A percentile compares a stretch with the other conserved stretches of the same genome.
phyloP scores from a whole-genome alignment of 1,139 yeast genomes.

The Saccharomycopsis phalli region DNA sequence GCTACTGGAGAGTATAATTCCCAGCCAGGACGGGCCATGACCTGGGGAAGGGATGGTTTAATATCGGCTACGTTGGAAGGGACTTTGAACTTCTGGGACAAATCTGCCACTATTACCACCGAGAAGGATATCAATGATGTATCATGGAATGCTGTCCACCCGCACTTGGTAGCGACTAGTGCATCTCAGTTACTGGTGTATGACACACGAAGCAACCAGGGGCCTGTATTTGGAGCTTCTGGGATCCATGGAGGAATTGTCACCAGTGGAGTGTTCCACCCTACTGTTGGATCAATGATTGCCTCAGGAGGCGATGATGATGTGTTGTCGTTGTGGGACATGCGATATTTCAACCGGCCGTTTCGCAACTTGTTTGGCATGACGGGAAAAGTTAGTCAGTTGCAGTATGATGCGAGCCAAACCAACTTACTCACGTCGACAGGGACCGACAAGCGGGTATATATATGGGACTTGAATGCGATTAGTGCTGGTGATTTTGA shows the following conservation, averaged over 20 bases:
- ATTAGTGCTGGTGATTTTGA: conserved; percentile 32
- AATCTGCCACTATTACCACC: not conserved
- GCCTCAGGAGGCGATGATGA: conserved; percentile 62
- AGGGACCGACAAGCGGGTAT: conserved; percentile 57
- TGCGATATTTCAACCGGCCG: conserved; percentile 35
- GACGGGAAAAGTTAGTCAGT: conserved; percentile 46
- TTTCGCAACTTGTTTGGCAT: conserved; percentile 37
- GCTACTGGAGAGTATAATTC: too few relatives aligned
- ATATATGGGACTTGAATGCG: conserved; percentile 49
- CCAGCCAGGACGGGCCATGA: too few relatives aligned
- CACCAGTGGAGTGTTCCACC: conserved; percentile 55
- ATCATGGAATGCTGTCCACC: conserved; percentile 41
- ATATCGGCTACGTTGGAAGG: not conserved
- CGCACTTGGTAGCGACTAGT: conserved; percentile 55
- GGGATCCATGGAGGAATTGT: conserved; percentile 38
- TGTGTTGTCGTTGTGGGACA: conserved; percentile 49
- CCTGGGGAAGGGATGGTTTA: too few relatives aligned
- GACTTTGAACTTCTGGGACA: not conserved
- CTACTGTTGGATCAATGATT: conserved; percentile 39
- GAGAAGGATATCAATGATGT: conserved; percentile 52
- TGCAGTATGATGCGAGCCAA: conserved; percentile 61
- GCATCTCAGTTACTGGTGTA: conserved; percentile 65
- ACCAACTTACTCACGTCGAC: conserved; percentile 56
- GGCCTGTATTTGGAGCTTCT: conserved; percentile 15
- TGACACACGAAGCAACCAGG: conserved; percentile 37